These are phyloP conservation scores for Chalciporus chontae DNA, from an alignment of 768 basidiomycete species.

Conservation along the genomic window DNA sequence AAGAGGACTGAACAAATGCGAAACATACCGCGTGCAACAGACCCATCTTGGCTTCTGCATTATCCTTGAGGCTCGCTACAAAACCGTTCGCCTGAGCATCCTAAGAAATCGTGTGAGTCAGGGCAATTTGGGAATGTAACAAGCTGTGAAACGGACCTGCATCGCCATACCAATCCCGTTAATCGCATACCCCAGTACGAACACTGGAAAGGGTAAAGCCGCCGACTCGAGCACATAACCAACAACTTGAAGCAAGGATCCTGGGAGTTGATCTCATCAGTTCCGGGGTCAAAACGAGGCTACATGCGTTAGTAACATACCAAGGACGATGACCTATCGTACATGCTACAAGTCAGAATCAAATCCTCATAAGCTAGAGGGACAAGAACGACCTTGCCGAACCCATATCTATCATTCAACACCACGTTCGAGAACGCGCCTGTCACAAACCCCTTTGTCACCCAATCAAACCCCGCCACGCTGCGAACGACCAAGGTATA, in stretches of 20 bases:
- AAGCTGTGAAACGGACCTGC: slow-evolving; percentile 34
- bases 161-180: slow-evolving; percentile 45
- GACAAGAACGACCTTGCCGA: slow-evolving; percentile 28
- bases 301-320: slow-evolving; percentile 10
- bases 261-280: slow-evolving; percentile 7
- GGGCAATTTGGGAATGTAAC: not conserved
- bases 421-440: slow-evolving; percentile 32
- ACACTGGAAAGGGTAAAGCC: slow-evolving; percentile 43
- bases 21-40: slow-evolving; percentile 37
- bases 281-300: not conserved
- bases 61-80: slow-evolving; percentile 37
- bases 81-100: slow-evolving; percentile 50
- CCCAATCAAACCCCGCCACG: not conserved
- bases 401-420: slow-evolving; percentile 29
- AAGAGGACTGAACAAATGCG: slow-evolving; percentile 16
- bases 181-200: slow-evolving; percentile 39
- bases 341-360: not conserved
- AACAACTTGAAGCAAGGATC: slow-evolving; percentile 28
- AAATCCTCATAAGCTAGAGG: not conserved
- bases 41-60: slow-evolving; percentile 39
- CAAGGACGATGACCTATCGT: slow-evolving; percentile 26
- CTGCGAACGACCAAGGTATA: not conserved
- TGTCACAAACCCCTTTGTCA: slow-evolving; percentile 28
- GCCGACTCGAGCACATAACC: slow-evolving; percentile 37
- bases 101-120: slow-evolving; percentile 16